A percentile compares a stretch with the other conserved stretches of the same genome.
phyloP scores from a whole-genome alignment of 805 yeast species.

The Nematodospora valgi region DNA sequence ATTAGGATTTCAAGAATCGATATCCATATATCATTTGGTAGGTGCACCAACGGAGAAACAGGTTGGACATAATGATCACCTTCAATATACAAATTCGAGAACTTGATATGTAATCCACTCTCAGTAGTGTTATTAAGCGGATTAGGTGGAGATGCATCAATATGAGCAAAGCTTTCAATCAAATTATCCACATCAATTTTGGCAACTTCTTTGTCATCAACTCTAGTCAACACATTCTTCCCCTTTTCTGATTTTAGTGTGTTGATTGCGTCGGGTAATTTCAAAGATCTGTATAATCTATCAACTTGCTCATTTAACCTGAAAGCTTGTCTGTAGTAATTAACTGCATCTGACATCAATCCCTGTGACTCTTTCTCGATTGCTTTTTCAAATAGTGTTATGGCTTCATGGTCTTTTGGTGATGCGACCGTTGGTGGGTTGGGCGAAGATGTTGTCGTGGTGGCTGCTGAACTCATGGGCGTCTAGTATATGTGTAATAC shows the following conservation, averaged over 20 bases:
- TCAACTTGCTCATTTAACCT: slow-evolving; percentile 62
- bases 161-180: slow-evolving; percentile 31
- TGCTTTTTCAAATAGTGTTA: slow-evolving; percentile 66
- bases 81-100: slow-evolving; percentile 23
- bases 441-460: no score
- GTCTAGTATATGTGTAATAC: no score
- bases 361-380: slow-evolving; percentile 71
- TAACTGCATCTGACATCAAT: slow-evolving; percentile 77
- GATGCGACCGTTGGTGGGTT: no score
- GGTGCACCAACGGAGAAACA: slow-evolving; percentile 34
- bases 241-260: slow-evolving; percentile 23
- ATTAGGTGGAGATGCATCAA: slow-evolving; percentile 27
- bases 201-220: slow-evolving; percentile 36
- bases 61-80: slow-evolving; percentile 18
- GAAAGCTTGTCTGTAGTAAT: slow-evolving; percentile 67
- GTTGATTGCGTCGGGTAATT: slow-evolving; percentile 41
- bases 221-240: slow-evolving; percentile 23
- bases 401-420: slow-evolving; percentile 49
- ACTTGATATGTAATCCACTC: slow-evolving; percentile 20
- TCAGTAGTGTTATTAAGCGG: slow-evolving; percentile 11
- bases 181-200: slow-evolving; percentile 41
- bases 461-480: no score
- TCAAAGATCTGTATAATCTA: slow-evolving; percentile 55
- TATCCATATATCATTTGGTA: slow-evolving; percentile 58
- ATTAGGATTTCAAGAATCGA: slow-evolving; percentile 49